Evolutionary conservation across 2,329 filamentous ascomycete genomes (phyloP).

Genomic region (Fusarium domesticum): DNA sequence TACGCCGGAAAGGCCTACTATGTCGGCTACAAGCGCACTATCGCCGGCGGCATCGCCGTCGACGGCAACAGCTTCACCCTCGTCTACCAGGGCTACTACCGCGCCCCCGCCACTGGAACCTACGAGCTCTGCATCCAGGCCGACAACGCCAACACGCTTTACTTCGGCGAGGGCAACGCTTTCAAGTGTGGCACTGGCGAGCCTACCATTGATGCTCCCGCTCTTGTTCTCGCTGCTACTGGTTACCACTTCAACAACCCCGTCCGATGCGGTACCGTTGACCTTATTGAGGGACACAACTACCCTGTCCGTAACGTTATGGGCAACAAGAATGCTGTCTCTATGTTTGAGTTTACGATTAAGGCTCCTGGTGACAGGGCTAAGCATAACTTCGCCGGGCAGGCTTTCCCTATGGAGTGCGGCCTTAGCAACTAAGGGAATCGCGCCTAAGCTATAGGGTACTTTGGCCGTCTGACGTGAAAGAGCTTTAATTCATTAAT

Average conservation of each 20-base stretch:
- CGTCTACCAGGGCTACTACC: conserved; percentile 21
- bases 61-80: conserved; percentile 27
- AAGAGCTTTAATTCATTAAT: too few relatives aligned
- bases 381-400: background rate
- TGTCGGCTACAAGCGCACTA: conserved; percentile 6
- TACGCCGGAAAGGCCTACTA: conserved; percentile 9
- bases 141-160: conserved; percentile 24
- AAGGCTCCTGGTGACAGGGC: conserved; percentile 1
- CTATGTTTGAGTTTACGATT: conserved; percentile 6
- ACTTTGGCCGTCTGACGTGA: too few relatives aligned
- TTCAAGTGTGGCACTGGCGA: conserved; percentile 15
- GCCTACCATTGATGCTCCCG: conserved; percentile 3
- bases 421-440: background rate
- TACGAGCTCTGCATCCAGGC: conserved; percentile 22
- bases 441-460: too few relatives aligned
- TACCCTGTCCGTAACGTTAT: conserved; percentile 24
- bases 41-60: conserved; percentile 17
- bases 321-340: conserved; percentile 12
- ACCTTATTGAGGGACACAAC: conserved; percentile 11
- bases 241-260: conserved; percentile 17
- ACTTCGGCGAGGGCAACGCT: conserved; percentile 20
- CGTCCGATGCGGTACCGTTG: conserved; percentile 14
- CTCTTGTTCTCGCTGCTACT: conserved; percentile 11
- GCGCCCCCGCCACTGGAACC: conserved; percentile 11
- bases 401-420: conserved; percentile 1